A percentile compares a stretch with the other conserved stretches of the same genome.
Evolutionary conservation across 768 basidiomycete species (phyloP).

Genomic region (Crepidotus variabilis): DNA sequence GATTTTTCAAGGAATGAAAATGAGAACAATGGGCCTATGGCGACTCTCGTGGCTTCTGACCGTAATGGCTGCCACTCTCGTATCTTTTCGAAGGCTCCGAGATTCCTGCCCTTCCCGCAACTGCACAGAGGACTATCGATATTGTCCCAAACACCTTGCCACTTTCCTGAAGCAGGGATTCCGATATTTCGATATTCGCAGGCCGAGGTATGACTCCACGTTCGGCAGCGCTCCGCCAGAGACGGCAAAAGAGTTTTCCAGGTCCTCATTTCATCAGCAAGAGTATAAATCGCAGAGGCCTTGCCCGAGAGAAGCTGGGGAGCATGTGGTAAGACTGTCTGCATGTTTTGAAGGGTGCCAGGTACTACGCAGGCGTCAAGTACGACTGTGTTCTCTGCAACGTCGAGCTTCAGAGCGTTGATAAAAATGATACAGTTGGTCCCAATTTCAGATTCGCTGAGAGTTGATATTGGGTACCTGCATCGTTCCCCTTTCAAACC

Average conservation of each 20-base stretch:
- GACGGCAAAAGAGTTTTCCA: conserved; percentile 52
- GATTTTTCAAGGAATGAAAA: conserved; percentile 42
- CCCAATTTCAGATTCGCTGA: conserved; percentile 1
- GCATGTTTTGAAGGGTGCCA: background rate
- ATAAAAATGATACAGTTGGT: conserved; percentile 35
- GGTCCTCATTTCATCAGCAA: conserved; percentile 30
- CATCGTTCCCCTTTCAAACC: background rate
- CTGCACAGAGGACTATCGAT: conserved; percentile 41
- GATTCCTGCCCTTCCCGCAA: conserved; percentile 49
- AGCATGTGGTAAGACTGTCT: background rate
- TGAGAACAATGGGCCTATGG: conserved; percentile 51
- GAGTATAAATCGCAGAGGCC: conserved; percentile 10
- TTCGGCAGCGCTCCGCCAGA: conserved; percentile 47
- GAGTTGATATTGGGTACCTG: background rate
- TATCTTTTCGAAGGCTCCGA: conserved; percentile 33
- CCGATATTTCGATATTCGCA: conserved; percentile 43
- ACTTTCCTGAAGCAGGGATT: conserved; percentile 24
- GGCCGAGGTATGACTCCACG: conserved; percentile 40
- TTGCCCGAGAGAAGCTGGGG: background rate
- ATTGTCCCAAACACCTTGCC: conserved; percentile 29
- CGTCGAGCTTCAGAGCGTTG: conserved; percentile 32
- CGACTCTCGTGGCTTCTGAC: conserved; percentile 43
- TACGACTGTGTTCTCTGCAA: conserved; percentile 34
- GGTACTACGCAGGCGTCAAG: conserved; percentile 38
- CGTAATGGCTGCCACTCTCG: conserved; percentile 35